Conservation (phyloP, 2,329 filamentous ascomycete species). For the Cadophora sp. region DNA sequence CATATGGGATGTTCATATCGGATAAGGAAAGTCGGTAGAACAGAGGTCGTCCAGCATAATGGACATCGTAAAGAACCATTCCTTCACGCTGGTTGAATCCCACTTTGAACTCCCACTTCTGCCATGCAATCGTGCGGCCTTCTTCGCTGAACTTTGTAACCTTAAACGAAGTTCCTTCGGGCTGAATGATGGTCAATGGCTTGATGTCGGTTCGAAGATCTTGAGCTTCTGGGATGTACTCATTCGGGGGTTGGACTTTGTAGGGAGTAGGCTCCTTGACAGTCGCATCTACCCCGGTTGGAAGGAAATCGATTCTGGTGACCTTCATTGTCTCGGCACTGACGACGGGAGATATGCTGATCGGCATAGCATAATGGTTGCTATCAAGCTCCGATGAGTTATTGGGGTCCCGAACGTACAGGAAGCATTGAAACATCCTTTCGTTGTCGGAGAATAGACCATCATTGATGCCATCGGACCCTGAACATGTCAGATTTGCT, state of each 20-base stretch:
- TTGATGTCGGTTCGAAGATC: conserved; percentile 66
- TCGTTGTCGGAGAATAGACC: conserved; percentile 52
- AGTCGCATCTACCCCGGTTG: conserved; percentile 69
- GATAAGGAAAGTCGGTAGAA: conserved; percentile 72
- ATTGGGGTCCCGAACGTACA: conserved; percentile 69
- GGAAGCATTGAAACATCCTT: conserved; percentile 66
- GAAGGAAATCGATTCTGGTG: conserved; percentile 72
- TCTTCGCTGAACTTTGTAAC: conserved; percentile 57
- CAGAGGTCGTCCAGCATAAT: conserved; percentile 66
- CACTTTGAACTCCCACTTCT: conserved; percentile 68
- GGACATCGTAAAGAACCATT: conserved; percentile 71
- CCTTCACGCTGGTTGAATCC: conserved; percentile 70
- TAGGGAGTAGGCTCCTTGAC: conserved; percentile 62
- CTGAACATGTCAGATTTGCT: conserved; percentile 41
- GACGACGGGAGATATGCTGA: conserved; percentile 70
- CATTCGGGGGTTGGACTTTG: conserved; percentile 61
- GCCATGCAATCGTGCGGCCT: conserved; percentile 65
- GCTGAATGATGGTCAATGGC: conserved; percentile 68
- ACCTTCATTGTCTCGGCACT: conserved; percentile 68
- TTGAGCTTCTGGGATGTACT: conserved; percentile 71
- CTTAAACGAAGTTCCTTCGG: conserved; percentile 68
- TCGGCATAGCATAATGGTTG: conserved; percentile 72
- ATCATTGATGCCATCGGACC: conserved; percentile 58
- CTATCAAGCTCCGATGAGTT: conserved; percentile 66
- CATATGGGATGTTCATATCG: conserved; percentile 67